These are phyloP conservation scores for Flaveria brownii DNA, from an alignment of 129 eudicot species.

Conservation along the genomic window DNA sequence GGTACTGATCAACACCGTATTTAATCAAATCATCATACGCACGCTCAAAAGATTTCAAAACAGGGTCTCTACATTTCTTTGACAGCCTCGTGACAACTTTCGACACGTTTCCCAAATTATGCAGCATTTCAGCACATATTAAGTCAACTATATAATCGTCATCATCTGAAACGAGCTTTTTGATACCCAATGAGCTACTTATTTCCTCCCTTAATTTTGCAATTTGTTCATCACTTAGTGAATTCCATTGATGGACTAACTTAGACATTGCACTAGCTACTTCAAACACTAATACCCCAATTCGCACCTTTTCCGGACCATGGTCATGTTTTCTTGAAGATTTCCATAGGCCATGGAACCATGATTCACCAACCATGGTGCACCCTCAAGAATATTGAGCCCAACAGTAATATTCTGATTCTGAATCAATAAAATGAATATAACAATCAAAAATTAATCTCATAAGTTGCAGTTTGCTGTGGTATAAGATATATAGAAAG, in stretches of 20 bases:
- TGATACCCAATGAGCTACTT: constrained; percentile 54
- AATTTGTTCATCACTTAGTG: constrained; percentile 61
- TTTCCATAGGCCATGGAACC: constrained; percentile 73
- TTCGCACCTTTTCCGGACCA: constrained; percentile 39
- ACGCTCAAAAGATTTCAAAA: constrained; percentile 55
- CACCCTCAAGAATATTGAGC: constrained; percentile 17
- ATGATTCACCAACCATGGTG: constrained; percentile 67
- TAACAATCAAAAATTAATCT: constrained; percentile 21
- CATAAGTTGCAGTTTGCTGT: not conserved
- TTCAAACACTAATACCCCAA: constrained; percentile 76
- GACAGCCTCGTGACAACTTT: constrained; percentile 61
- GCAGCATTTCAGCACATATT: constrained; percentile 64
- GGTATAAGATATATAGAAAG: constrained; percentile 19
- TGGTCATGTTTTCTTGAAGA: constrained; percentile 48
- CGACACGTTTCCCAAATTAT: constrained; percentile 51
- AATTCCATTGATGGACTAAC: constrained; percentile 67
- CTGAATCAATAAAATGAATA: constrained; percentile 28
- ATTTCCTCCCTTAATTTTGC: constrained; percentile 66
- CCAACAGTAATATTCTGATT: not conserved
- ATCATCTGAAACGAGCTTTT: constrained; percentile 63
- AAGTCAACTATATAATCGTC: constrained; percentile 58
- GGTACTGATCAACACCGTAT: constrained; percentile 53
- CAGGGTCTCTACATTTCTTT: constrained; percentile 59
- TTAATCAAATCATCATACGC: constrained; percentile 54
- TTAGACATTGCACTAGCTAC: constrained; percentile 80